Evolutionary conservation across 2,329 filamentous ascomycete species (phyloP).

Genomic region (Albophoma yamanashiensis): DNA sequence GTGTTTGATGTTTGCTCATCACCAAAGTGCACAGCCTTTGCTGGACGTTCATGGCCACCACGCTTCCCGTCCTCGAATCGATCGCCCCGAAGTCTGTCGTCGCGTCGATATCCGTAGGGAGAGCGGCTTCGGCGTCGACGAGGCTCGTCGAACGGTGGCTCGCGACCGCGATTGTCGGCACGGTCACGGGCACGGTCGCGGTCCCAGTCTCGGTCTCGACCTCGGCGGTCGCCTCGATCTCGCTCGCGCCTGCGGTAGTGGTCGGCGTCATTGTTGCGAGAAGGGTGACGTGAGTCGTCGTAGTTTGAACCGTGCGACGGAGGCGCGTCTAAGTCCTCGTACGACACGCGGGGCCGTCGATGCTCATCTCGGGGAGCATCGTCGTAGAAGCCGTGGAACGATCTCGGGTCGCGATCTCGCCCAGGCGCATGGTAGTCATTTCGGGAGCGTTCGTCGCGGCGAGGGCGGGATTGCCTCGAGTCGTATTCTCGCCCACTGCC

Average conservation of each 20-base stretch:
- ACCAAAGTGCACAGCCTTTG: neutral
- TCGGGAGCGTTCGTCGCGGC: constrained; percentile 47
- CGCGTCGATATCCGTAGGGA: constrained; percentile 29
- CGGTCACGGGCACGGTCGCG: constrained; percentile 9
- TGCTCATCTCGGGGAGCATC: neutral
- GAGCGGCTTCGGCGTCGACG: constrained; percentile 45
- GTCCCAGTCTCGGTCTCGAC: constrained; percentile 23
- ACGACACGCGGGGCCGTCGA: constrained; percentile 1
- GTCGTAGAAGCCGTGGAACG: constrained; percentile 1
- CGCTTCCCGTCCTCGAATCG: constrained; percentile 17
- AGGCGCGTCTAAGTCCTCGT: constrained; percentile 2
- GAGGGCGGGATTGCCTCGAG: constrained; percentile 47
- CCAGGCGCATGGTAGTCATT: constrained; percentile 27
- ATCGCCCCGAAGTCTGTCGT: constrained; percentile 23
- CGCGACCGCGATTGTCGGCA: constrained; percentile 17
- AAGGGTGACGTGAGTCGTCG: neutral
- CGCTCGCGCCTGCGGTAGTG: constrained; percentile 32
- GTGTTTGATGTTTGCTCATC: neutral
- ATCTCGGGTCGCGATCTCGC: constrained; percentile 12
- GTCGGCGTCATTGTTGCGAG: constrained; percentile 15
- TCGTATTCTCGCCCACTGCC: constrained; percentile 38
- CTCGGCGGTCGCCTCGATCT: constrained; percentile 18
- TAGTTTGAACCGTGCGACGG: neutral
- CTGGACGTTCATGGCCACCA: neutral
- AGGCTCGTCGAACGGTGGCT: constrained; percentile 41